Conservation (phyloP, 352 stramenopile species). For the Globisporangium cederbergense region DNA sequence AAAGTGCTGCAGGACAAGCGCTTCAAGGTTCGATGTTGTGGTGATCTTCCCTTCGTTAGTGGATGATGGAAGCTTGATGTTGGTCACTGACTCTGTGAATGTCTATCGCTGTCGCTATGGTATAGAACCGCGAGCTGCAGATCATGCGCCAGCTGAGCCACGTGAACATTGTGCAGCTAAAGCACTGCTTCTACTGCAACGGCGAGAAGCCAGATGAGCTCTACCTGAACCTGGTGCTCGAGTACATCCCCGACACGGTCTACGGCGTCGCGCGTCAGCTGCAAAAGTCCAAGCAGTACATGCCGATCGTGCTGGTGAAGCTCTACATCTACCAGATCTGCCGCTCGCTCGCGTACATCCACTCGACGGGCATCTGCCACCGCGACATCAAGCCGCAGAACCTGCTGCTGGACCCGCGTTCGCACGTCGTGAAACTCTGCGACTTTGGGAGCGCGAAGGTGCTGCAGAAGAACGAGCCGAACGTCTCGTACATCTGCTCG, state of each 20-base stretch:
- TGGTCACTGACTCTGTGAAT: background rate
- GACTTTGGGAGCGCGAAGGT: conserved; percentile 98
- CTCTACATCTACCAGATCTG: conserved; percentile 99
- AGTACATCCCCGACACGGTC: conserved; percentile 99
- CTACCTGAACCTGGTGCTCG: conserved; percentile 99
- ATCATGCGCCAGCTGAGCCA: conserved; percentile 99
- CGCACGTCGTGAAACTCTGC: conserved; percentile 98
- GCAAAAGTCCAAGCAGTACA: conserved; percentile 96
- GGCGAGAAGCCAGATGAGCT: conserved; percentile 94
- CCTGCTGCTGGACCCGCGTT: conserved; percentile 95
- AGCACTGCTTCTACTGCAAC: conserved; percentile 99
- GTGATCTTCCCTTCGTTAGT: background rate
- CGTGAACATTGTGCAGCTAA: conserved; percentile 98
- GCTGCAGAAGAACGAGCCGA: conserved; percentile 97
- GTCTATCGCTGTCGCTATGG: conserved; percentile 7
- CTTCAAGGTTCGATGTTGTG: conserved; percentile 89
- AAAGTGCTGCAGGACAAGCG: conserved; percentile 99
- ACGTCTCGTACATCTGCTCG: conserved; percentile 99
- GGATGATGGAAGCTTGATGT: too few species aligned
- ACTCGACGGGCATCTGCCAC: conserved; percentile 97
- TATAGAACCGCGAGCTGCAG: conserved; percentile 97
- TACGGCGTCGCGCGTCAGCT: conserved; percentile 95
- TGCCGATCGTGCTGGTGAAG: conserved; percentile 97
- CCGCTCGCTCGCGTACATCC: conserved; percentile 96
- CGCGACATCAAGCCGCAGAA: conserved; percentile 99